A percentile compares a stretch with the other conserved stretches of the same genome.
Evolutionary conservation across 768 basidiomycete genomes (phyloP).

Genomic region (Neoboletus magnificus): DNA sequence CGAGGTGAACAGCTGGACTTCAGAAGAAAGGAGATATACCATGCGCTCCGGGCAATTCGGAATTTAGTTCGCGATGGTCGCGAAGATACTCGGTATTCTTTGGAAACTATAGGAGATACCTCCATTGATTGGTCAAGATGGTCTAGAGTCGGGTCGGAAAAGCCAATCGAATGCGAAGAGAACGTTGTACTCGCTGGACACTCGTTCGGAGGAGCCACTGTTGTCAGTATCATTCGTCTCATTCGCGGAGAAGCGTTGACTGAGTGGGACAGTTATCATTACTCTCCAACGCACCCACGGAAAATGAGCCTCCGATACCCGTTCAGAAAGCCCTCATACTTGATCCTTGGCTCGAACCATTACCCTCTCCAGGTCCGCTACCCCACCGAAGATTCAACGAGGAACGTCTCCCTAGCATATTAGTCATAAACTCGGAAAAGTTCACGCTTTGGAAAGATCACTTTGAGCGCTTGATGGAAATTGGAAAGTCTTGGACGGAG

Average conservation of each 20-base stretch:
- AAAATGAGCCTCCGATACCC: constrained; percentile 44
- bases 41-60: constrained; percentile 55
- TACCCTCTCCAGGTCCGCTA: constrained; percentile 53
- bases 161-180: constrained; percentile 33
- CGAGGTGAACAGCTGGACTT: constrained; percentile 69
- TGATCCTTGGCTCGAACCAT: constrained; percentile 84
- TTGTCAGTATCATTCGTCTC: constrained; percentile 34
- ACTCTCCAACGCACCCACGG: constrained; percentile 48
- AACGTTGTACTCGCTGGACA: constrained; percentile 48
- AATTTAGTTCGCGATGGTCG: constrained; percentile 44
- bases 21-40: constrained; percentile 66
- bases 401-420: constrained; percentile 36
- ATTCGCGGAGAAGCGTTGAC: not conserved
- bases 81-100: constrained; percentile 18
- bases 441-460: constrained; percentile 82
- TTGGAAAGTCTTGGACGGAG: constrained; percentile 56
- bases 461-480: constrained; percentile 53
- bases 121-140: constrained; percentile 41
- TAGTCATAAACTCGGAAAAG: constrained; percentile 72
- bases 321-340: constrained; percentile 58
- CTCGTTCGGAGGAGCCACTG: constrained; percentile 55
- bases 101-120: constrained; percentile 39
- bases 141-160: constrained; percentile 24
- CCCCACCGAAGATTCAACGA: constrained; percentile 17
- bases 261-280: constrained; percentile 46